These are phyloP conservation scores for Pseudovirgaria hyperparasitica DNA, from an alignment of 2,329 filamentous ascomycete genomes.

Conservation along the genomic window DNA sequence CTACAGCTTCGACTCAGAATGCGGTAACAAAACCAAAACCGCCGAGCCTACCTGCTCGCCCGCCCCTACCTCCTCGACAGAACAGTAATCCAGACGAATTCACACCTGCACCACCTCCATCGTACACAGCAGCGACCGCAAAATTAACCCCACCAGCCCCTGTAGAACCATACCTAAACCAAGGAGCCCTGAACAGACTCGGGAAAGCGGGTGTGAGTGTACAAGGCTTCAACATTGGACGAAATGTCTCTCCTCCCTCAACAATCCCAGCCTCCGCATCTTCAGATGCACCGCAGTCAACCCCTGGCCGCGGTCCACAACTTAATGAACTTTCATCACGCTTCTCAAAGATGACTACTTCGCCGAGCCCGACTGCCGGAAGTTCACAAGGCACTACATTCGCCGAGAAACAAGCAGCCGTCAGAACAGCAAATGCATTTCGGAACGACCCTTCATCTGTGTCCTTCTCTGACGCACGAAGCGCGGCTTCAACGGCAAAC, in stretches of 20 bases:
- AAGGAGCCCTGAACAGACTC: conserved; percentile 52
- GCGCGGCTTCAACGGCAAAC: conserved; percentile 48
- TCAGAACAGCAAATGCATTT: conserved; percentile 47
- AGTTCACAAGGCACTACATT: conserved; percentile 44
- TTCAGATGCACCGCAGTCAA: conserved; percentile 16
- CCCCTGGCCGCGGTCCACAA: conserved; percentile 26
- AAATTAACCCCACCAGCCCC: conserved; percentile 13
- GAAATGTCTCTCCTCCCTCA: conserved; percentile 20
- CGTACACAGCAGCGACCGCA: conserved; percentile 33
- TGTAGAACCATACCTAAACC: conserved; percentile 34
- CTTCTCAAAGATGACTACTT: conserved; percentile 36
- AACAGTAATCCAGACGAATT: conserved; percentile 38
- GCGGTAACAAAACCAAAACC: conserved; percentile 31
- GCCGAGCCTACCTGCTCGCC: conserved; percentile 51
- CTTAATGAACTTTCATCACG: conserved; percentile 56
- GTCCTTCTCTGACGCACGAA: conserved; percentile 44
- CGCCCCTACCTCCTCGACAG: conserved; percentile 62
- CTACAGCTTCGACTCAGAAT: conserved; percentile 13
- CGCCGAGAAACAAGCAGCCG: conserved; percentile 48
- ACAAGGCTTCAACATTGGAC: conserved; percentile 61
- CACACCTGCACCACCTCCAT: conserved; percentile 32
- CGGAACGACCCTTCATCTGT: conserved; percentile 50
- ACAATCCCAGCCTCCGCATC: conserved; percentile 12
- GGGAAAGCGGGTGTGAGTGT: conserved; percentile 66
- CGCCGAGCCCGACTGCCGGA: conserved; percentile 15